Conservation (phyloP, 257 asterid genomes). For the Solanum sitiens region DNA sequence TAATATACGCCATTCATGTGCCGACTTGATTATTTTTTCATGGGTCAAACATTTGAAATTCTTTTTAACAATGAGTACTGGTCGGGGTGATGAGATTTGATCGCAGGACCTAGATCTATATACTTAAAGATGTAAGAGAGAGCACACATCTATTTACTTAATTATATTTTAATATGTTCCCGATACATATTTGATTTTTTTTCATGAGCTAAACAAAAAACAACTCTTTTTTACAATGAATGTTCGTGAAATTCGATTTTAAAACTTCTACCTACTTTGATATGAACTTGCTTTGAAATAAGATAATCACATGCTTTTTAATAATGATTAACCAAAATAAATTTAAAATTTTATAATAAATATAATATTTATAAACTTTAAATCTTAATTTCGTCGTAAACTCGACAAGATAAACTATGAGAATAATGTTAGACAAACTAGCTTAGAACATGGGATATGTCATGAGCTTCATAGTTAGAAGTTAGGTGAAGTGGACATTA, state of each 20-base stretch:
- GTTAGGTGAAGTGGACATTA: background rate
- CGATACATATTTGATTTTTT: too few species aligned
- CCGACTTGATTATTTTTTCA: background rate
- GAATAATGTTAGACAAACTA: background rate
- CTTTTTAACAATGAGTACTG: background rate
- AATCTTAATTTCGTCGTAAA: accelerated
- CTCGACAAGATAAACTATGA: background rate
- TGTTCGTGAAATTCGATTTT: too few species aligned
- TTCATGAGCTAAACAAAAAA: too few species aligned
- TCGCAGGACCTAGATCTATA: background rate
- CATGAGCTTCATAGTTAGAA: background rate
- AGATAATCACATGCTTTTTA: background rate
- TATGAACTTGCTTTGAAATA: background rate
- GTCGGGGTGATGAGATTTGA: too few species aligned
- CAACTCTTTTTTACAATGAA: too few species aligned
- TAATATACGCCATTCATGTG: background rate
- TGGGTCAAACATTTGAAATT: background rate
- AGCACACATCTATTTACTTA: too few species aligned
- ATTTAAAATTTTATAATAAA: background rate
- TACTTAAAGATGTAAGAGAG: background rate
- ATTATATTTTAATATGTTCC: too few species aligned
- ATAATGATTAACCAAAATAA: background rate
- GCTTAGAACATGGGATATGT: background rate
- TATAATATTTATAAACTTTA: background rate
- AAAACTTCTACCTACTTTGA: accelerated